Evolutionary conservation across 2,329 filamentous ascomycete genomes (phyloP).

Genomic region (Neofusicoccum kwambonambiense): DNA sequence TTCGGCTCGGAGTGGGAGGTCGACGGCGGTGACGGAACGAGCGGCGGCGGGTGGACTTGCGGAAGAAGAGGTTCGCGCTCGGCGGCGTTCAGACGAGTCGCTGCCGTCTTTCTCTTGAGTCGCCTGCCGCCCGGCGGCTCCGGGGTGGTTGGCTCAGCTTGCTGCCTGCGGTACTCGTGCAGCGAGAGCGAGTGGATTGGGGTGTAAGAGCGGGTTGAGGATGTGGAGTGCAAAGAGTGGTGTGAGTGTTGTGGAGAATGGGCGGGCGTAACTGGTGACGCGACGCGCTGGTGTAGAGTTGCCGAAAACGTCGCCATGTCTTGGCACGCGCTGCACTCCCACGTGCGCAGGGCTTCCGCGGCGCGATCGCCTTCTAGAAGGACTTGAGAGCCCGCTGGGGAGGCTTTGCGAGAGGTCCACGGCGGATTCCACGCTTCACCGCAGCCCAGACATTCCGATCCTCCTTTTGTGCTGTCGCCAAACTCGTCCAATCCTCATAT

Average conservation of each 20-base stretch:
- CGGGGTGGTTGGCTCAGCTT: constrained; percentile 32
- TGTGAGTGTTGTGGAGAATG: constrained; percentile 38
- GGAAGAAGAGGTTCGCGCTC: constrained; percentile 25
- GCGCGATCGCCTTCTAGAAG: background rate
- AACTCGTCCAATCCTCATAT: background rate
- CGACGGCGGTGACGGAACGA: constrained; percentile 27
- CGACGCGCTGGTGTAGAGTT: constrained; percentile 1
- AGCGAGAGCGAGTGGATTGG: constrained; percentile 34
- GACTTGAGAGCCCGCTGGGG: background rate
- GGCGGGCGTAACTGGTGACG: constrained; percentile 30
- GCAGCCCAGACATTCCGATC: background rate
- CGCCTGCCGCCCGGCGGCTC: constrained; percentile 31
- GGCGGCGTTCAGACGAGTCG: constrained; percentile 31
- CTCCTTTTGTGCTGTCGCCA: background rate
- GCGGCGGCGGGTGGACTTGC: constrained; percentile 23
- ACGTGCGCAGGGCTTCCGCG: background rate
- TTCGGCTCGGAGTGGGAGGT: constrained; percentile 28
- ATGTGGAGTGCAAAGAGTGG: constrained; percentile 28
- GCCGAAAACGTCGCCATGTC: constrained; percentile 15
- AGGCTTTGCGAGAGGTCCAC: background rate
- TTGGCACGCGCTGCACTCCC: background rate
- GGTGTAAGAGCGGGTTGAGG: background rate
- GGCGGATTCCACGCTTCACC: background rate
- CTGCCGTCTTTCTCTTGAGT: constrained; percentile 38
- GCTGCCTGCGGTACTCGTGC: constrained; percentile 41